Evolutionary conservation across 352 stramenopile species (phyloP).

Genomic region (Pythium biforme): DNA sequence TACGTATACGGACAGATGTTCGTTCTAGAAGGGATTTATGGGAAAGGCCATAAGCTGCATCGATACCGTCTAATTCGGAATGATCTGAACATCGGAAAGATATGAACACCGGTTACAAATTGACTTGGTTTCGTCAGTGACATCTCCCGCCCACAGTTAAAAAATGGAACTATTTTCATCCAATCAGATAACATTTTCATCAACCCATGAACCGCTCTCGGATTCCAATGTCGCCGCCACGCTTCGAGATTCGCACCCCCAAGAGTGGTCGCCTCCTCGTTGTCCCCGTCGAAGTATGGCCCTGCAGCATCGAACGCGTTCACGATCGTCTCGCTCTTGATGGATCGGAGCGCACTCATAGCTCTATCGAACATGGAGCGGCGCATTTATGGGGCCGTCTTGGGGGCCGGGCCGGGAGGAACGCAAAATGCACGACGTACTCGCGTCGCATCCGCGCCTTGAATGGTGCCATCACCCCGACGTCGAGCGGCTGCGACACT

Average conservation of each 20-base stretch:
- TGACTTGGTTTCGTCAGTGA: conserved; percentile 7
- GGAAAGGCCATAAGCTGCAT: too few relatives aligned
- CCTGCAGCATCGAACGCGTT: conserved; percentile 1
- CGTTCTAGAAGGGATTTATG: too few relatives aligned
- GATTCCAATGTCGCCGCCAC: neutral
- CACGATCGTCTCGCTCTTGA: neutral
- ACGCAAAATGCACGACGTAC: neutral
- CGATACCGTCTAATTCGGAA: conserved; percentile 9
- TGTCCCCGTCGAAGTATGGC: neutral
- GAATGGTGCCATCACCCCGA: conserved; percentile 1
- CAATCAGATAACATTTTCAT: conserved; percentile 7
- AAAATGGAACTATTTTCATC: neutral
- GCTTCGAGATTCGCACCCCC: neutral
- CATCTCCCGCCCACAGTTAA: conserved; percentile 3
- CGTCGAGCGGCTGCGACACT: neutral
- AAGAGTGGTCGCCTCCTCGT: neutral
- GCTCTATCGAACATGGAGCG: neutral
- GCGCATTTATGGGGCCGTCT: neutral
- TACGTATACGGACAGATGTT: too few relatives aligned
- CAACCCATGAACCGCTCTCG: neutral
- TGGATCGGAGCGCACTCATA: neutral
- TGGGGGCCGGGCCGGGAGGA: neutral
- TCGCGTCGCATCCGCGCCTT: conserved; percentile 1
- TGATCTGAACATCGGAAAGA: conserved; percentile 14
- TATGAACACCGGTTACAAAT: conserved; percentile 12